Conservation (phyloP, 495 filamentous ascomycete species). For the Penicillium chermesinum region DNA sequence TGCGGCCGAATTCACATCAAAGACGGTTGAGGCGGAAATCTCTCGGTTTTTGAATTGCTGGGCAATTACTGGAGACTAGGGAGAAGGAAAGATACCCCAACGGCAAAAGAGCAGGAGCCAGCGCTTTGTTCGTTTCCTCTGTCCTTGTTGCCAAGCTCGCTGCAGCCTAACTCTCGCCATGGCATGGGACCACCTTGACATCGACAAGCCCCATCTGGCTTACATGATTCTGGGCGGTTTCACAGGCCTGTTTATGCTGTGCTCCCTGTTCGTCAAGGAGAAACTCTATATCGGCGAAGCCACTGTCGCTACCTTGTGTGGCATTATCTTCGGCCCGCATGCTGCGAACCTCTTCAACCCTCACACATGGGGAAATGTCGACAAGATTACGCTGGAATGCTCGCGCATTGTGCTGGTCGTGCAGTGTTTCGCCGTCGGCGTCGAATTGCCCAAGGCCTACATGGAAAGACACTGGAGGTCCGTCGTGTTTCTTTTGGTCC, state of each 20-base stretch:
- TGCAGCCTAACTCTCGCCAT: conserved; percentile 43
- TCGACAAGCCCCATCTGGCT: conserved; percentile 94
- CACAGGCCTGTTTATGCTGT: conserved; percentile 97
- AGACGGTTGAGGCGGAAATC: conserved; percentile 22
- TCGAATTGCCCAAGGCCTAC: conserved; percentile 94
- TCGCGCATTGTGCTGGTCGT: conserved; percentile 96
- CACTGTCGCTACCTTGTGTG: conserved; percentile 91
- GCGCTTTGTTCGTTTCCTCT: neutral
- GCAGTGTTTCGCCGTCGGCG: conserved; percentile 98
- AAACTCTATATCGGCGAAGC: conserved; percentile 98
- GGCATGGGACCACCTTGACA: conserved; percentile 88
- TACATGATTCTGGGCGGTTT: conserved; percentile 99
- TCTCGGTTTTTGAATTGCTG: conserved; percentile 18
- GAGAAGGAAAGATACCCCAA: neutral
- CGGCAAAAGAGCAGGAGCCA: neutral
- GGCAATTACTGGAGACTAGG: conserved; percentile 1
- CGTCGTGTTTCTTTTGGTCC: conserved; percentile 79
- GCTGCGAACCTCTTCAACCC: conserved; percentile 90
- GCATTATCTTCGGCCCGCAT: conserved; percentile 95
- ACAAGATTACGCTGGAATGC: conserved; percentile 95
- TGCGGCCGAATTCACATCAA: conserved; percentile 21
- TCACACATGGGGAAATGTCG: conserved; percentile 78
- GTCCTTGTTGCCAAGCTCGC: neutral
- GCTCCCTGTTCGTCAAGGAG: conserved; percentile 96
- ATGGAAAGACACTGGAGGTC: conserved; percentile 99